phyloP scores from a whole-genome alignment of 148 eudicot species.

The Rhododendron simsii region DNA sequence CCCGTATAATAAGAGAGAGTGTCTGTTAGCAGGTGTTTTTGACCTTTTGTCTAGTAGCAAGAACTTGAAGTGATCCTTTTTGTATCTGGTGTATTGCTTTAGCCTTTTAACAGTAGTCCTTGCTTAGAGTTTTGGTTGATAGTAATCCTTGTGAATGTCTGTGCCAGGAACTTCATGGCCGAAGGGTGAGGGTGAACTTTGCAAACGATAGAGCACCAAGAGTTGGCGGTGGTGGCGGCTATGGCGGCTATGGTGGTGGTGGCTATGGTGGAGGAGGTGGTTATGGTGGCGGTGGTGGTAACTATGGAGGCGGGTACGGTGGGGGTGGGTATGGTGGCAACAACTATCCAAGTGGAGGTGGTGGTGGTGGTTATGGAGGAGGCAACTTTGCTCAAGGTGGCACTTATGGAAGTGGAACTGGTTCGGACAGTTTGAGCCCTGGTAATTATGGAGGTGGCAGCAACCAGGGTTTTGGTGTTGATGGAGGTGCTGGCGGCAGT shows the following conservation, averaged over 20 bases:
- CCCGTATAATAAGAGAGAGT: not conserved
- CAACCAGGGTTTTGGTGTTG: conserved; percentile 20
- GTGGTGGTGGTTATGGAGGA: conserved; percentile 22
- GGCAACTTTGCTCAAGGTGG: conserved; percentile 20
- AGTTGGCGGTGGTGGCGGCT: conserved; percentile 18
- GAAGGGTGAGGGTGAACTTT: conserved; percentile 59
- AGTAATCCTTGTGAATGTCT: not conserved
- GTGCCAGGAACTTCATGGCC: conserved; percentile 77
- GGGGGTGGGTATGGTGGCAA: conserved; percentile 32
- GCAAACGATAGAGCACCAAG: conserved; percentile 70
- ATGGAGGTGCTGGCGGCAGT: conserved; percentile 25
- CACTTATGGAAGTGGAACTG: conserved; percentile 13
- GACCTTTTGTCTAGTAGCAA: not conserved
- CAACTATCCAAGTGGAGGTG: conserved; percentile 11
- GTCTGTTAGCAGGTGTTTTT: not conserved
- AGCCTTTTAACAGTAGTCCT: not conserved
- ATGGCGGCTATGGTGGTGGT: conserved; percentile 11
- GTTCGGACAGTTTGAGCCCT: not conserved
- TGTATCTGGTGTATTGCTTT: not conserved
- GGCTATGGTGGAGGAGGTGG: conserved; percentile 2
- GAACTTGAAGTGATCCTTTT: not conserved
- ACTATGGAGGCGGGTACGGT: conserved; percentile 2
- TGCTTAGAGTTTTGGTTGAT: not conserved
- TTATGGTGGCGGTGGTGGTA: conserved; percentile 5
- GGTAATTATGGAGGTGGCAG: conserved; percentile 8